Percentiles rank a stretch among this genome's conserved stretches.
phyloP scores from a whole-genome alignment of 2,329 filamentous ascomycete genomes.

The Colletotrichum lindemuthianum region DNA sequence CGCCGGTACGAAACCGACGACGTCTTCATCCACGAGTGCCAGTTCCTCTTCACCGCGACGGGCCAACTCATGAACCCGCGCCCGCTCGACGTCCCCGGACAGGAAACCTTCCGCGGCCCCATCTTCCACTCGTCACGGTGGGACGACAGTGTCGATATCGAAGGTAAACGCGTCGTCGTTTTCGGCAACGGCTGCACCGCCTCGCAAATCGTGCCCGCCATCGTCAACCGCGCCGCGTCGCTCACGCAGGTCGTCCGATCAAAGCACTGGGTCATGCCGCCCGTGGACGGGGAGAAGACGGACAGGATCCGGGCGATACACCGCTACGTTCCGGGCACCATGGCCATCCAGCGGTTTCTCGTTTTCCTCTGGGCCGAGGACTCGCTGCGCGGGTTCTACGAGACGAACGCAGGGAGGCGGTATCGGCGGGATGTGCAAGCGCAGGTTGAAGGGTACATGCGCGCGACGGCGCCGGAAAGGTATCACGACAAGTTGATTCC shows the following conservation, averaged over 20 bases:
- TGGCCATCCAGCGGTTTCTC: constrained; percentile 51
- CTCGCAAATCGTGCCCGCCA: constrained; percentile 61
- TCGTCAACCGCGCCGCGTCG: constrained; percentile 45
- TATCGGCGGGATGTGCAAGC: constrained; percentile 50
- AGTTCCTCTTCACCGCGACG: constrained; percentile 50
- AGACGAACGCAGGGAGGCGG: constrained; percentile 44
- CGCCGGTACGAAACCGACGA: constrained; percentile 39
- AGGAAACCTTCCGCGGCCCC: constrained; percentile 60
- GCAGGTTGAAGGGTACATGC: constrained; percentile 52
- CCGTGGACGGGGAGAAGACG: constrained; percentile 40
- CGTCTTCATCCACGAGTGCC: constrained; percentile 48
- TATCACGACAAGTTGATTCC: constrained; percentile 71
- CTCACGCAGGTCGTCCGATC: constrained; percentile 53
- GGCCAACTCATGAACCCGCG: constrained; percentile 48
- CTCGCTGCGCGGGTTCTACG: constrained; percentile 47
- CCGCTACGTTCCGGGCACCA: constrained; percentile 57
- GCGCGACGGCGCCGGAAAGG: constrained; percentile 61
- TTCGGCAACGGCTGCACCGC: constrained; percentile 66
- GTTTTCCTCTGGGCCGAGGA: constrained; percentile 52
- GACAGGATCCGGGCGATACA: constrained; percentile 47
- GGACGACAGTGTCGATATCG: constrained; percentile 60
- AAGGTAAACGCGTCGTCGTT: constrained; percentile 59
- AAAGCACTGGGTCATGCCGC: constrained; percentile 54
- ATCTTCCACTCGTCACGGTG: constrained; percentile 67
- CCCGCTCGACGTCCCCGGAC: constrained; percentile 56